Evolutionary conservation across 2,329 filamentous ascomycete species (phyloP).

Genomic region (Fusarium pseudoanthophilum): DNA sequence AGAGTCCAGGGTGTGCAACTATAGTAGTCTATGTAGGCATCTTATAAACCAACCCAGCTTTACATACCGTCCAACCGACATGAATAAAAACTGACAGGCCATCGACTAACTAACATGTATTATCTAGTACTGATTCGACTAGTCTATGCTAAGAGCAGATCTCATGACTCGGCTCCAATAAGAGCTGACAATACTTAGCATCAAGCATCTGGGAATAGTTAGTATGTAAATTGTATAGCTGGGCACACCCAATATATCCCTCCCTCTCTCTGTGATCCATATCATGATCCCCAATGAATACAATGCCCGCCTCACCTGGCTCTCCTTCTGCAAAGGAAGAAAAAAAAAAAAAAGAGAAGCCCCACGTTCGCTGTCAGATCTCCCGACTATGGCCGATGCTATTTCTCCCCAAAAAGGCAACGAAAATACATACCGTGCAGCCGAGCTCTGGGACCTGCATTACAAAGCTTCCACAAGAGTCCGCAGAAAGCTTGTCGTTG

Average conservation of each 20-base stretch:
- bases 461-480: constrained; percentile 28
- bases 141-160: constrained; percentile 22
- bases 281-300: constrained; percentile 14
- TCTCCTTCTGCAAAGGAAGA: neutral
- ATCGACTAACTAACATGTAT: neutral
- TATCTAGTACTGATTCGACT: neutral
- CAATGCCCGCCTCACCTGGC: constrained; percentile 15
- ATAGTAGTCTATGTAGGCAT: no score
- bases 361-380: constrained; percentile 29
- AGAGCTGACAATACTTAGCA: constrained; percentile 9
- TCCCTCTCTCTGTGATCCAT: neutral
- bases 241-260: constrained; percentile 17
- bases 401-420: constrained; percentile 47
- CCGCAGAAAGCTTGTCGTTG: constrained; percentile 42
- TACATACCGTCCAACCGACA: neutral
- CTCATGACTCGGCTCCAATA: constrained; percentile 39
- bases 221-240: constrained; percentile 23
- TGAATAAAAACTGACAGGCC: neutral
- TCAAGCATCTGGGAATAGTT: constrained; percentile 28
- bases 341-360: neutral
- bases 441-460: constrained; percentile 44
- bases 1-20: neutral
- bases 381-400: constrained; percentile 38
- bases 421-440: constrained; percentile 48
- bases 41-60: neutral